Evolutionary conservation across 805 yeast species (phyloP), one percentile per base, ranked within the genome.

Genomic region (Suhomyces emberorum): DNA sequence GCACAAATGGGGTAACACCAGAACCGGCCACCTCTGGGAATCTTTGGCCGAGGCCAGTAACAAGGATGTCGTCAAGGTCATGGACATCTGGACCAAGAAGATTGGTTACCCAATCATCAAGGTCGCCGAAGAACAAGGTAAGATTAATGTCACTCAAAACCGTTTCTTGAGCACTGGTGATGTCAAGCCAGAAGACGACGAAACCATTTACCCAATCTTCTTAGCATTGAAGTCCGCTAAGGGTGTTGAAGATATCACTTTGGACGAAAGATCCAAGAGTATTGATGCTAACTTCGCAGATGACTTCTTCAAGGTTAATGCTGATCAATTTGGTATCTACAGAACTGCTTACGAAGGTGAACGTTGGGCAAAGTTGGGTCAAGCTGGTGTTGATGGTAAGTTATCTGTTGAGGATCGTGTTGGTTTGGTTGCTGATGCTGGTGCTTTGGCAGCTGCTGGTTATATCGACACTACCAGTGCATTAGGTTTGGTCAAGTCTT

Each of bases 61-160:
- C 17, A 70, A 82, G 51, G 83, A 84, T 51, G 89, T 85, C 31
- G 77, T 74, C 38, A 61, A 65, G 39, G 83, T 81, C 27, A 85
- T 85, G 93, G 78, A 79, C 51, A 74, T 77, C 41, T 85, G 95
- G 95, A 84, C 88, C 39, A 77, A 78, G 51, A 76, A 81, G 52
- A 76, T 83, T 41, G 95, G 95, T 6, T 85, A 70, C 68, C 95
- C 95, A 17, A 77, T 85, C 11, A 65, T 86, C 33, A 63, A 75
- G 22, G 89, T 84, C 25, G 69, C 72, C 34, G 89, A 82, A 61
- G 51, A 47, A 11, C 69, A 69, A 15, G 63, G 70, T 33, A 65
- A 70, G 33, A 60, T 83, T 36, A 70, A 69, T 15, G 68, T 85
- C 33, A 74, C 78, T 36, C 95, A 85, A 63, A 72, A 81, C 62